Evolutionary conservation across 2,329 filamentous ascomycete species (phyloP).

Genomic region (Bipolaris victoriae): DNA sequence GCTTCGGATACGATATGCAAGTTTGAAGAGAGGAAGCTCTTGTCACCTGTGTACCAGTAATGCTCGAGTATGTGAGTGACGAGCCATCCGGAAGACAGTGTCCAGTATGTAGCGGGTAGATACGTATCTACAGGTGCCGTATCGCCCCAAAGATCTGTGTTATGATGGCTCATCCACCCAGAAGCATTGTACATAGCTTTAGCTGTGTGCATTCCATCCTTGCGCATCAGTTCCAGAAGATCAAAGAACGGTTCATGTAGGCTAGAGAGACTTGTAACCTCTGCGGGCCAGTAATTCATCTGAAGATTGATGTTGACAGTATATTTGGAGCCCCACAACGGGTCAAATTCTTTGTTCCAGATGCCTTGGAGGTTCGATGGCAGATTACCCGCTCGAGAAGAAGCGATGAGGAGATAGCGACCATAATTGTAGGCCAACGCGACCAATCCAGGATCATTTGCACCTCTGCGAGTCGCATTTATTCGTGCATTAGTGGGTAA

Average conservation of each 20-base stretch:
- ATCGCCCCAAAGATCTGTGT: constrained; percentile 37
- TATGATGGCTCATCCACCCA: constrained; percentile 39
- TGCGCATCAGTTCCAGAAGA: constrained; percentile 48
- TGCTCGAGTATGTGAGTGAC: constrained; percentile 32
- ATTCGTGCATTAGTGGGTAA: constrained; percentile 8
- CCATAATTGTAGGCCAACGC: constrained; percentile 50
- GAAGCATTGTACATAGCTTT: constrained; percentile 26
- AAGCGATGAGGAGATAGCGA: constrained; percentile 50
- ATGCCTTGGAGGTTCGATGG: constrained; percentile 56
- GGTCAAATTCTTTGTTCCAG: constrained; percentile 52
- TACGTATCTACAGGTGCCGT: constrained; percentile 31
- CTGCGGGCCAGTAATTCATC: constrained; percentile 60
- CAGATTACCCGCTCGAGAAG: constrained; percentile 38
- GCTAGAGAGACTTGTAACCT: constrained; percentile 38
- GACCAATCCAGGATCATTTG: constrained; percentile 25
- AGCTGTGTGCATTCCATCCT: constrained; percentile 35
- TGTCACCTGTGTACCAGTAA: constrained; percentile 30
- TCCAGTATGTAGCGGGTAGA: constrained; percentile 36
- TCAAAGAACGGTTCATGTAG: constrained; percentile 53
- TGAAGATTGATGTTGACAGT: constrained; percentile 61
- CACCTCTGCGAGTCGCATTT: constrained; percentile 6
- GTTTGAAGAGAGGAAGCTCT: constrained; percentile 20
- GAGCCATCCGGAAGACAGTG: constrained; percentile 38
- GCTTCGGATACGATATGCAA: constrained; percentile 4
- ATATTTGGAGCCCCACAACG: constrained; percentile 57